Conservation (phyloP, 805 yeast genomes). For the Nematodospora valgi region DNA sequence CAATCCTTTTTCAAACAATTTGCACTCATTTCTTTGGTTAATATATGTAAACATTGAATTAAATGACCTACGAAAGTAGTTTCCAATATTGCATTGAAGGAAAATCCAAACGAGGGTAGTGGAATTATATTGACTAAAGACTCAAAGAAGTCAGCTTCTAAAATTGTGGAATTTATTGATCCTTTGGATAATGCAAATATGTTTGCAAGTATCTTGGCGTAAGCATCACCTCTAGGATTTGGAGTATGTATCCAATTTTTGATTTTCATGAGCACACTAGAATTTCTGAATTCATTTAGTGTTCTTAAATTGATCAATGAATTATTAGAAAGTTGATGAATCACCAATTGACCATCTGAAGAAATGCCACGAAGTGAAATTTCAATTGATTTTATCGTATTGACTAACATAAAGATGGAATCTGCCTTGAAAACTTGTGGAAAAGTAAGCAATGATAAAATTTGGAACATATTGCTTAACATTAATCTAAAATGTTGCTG, state of each 20-base stretch:
- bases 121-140: conserved; percentile 48
- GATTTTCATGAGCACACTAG: conserved; percentile 31
- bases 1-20: conserved; percentile 22
- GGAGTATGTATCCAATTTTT: conserved; percentile 33
- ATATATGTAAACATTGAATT: conserved; percentile 40
- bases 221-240: conserved; percentile 25
- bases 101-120: conserved; percentile 41
- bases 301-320: conserved; percentile 56
- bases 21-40: conserved; percentile 23
- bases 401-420: conserved; percentile 40
- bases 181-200: conserved; percentile 31
- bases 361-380: conserved; percentile 56
- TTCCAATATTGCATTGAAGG: conserved; percentile 45
- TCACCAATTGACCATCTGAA: conserved; percentile 40
- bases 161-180: conserved; percentile 28
- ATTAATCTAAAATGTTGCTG: conserved; percentile 26
- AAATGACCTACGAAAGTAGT: conserved; percentile 51
- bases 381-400: conserved; percentile 63
- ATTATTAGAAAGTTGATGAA: conserved; percentile 61
- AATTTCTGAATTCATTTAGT: conserved; percentile 35
- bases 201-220: conserved; percentile 30
- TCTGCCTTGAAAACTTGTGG: conserved; percentile 37
- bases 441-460: conserved; percentile 32
- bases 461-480: conserved; percentile 33
- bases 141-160: conserved; percentile 51